Evolutionary conservation across 2,329 filamentous ascomycete genomes (phyloP).

Genomic region (Exophiala sp.): DNA sequence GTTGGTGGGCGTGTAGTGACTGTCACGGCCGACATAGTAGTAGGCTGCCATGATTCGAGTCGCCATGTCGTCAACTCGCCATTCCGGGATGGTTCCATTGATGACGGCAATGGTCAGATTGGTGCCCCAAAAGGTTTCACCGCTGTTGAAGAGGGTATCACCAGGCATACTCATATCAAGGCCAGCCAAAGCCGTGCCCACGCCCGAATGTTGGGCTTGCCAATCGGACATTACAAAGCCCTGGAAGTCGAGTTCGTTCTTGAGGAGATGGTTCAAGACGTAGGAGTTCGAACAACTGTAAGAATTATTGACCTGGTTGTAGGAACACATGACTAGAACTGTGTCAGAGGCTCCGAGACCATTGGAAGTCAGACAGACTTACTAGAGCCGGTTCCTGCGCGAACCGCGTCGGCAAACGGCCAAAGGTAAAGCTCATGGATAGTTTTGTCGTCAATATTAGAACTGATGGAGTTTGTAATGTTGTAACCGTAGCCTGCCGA

Average conservation of each 20-base stretch:
- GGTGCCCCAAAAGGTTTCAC: constrained; percentile 69
- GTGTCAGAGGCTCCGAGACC: not conserved
- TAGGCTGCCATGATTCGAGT: constrained; percentile 68
- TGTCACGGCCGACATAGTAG: constrained; percentile 54
- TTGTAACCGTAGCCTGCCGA: constrained; percentile 56
- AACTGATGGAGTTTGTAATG: constrained; percentile 56
- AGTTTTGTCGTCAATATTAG: constrained; percentile 59
- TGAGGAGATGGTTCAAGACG: constrained; percentile 57
- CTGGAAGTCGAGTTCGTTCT: constrained; percentile 70
- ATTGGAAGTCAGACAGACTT: not conserved
- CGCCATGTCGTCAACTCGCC: constrained; percentile 85
- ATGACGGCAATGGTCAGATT: constrained; percentile 83
- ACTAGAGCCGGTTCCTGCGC: constrained; percentile 57
- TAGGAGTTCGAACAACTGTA: constrained; percentile 62
- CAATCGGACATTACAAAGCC: constrained; percentile 67
- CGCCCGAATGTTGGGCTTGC: constrained; percentile 69
- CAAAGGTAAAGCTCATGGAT: constrained; percentile 60
- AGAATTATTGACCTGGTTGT: constrained; percentile 64
- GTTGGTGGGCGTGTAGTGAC: constrained; percentile 56
- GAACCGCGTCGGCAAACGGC: constrained; percentile 61
- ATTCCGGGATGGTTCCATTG: constrained; percentile 83
- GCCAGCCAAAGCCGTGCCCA: constrained; percentile 59
- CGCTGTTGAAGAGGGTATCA: constrained; percentile 70
- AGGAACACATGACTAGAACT: constrained; percentile 57
- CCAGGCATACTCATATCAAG: constrained; percentile 82